Evolutionary conservation across 2,329 filamentous ascomycete genomes (phyloP).

Genomic region (Fusarium armeniacum): DNA sequence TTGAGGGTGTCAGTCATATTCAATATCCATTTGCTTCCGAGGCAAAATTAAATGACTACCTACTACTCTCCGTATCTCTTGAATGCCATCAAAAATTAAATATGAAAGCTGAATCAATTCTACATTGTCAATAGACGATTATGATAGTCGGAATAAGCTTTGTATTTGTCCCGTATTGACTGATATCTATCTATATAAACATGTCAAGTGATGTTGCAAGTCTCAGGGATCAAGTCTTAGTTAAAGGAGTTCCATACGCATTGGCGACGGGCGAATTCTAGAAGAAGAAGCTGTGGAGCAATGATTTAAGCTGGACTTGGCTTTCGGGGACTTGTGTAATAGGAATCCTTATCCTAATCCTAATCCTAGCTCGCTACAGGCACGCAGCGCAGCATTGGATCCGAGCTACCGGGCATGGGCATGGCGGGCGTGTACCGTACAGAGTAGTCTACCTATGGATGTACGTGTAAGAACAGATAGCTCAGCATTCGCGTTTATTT

Average conservation of each 20-base stretch:
- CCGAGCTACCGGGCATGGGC: conserved; percentile 43
- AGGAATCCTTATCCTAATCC: conserved; percentile 24
- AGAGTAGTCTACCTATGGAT: background rate
- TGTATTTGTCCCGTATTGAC: background rate
- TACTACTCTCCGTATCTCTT: background rate
- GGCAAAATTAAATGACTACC: background rate
- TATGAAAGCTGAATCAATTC: background rate
- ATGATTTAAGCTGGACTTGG: conserved; percentile 31
- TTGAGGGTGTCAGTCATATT: too few species aligned
- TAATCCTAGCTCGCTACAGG: conserved; percentile 35
- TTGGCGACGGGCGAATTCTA: conserved; percentile 40
- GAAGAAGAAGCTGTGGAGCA: conserved; percentile 42
- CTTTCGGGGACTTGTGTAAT: conserved; percentile 40
- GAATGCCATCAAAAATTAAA: too few species aligned
- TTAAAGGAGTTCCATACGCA: conserved; percentile 16
- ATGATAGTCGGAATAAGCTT: background rate
- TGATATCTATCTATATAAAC: background rate
- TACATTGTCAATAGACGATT: background rate
- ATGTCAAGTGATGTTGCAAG: conserved; percentile 5
- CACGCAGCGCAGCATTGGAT: conserved; percentile 37
- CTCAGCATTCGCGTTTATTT: conserved; percentile 36
- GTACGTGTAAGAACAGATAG: conserved; percentile 36
- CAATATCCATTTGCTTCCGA: background rate
- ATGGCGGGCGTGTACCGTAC: conserved; percentile 31
- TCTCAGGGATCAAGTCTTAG: conserved; percentile 16